Evolutionary conservation across 2,329 filamentous ascomycete species (phyloP), one percentile per base, ranked within the genome.

Genomic region (Sporothrix pseudoabietina): DNA sequence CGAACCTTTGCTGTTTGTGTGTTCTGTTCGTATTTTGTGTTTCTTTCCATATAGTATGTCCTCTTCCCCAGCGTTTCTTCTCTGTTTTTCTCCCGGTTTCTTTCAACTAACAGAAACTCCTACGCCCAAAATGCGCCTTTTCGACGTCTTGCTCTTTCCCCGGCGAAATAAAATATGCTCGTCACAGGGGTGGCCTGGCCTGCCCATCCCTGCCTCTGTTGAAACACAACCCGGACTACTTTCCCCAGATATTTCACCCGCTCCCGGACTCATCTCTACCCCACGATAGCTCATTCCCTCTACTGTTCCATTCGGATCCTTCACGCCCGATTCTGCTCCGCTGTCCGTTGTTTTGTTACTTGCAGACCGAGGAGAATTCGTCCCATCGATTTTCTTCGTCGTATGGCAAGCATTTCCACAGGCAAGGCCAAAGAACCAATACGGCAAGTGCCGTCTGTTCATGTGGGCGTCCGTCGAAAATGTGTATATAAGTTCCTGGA

Each of bases 201-300:
- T 57, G 55, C 26, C 30, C 55, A 26, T 30, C 26, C 10, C 9
- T 32, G 9, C 26, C 26, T 4, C 16, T 57, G 26, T 12, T 57
- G 55, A 57, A 57, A 57, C 55, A 26, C 55, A 57, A 26, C 55
- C 55, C 55, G 55, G 55, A 57, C 30, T 32, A 57, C 55, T 32
- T 57, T 57, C 55, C 26, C 55, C 55, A 57, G 26, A 57, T 22
- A n/a, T 54, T 32, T 32, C 55, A 32, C 26, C 26, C 55, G 55
- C 10, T 26, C 55, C 55, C 1, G 55, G 26, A 57, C 26, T 57
- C 26, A 35, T 57, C 26, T 32, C 26, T 32, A 32, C 52, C 55
- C 55, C 55, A 57, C 26, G 55, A 57, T 57, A 14, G 10, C 16
- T 30, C 4, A 32, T 32, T 16, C 55, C 55, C 55, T 32, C 55